Conservation (phyloP, 2,329 filamentous ascomycete genomes). For the Mariannaea elegans region DNA sequence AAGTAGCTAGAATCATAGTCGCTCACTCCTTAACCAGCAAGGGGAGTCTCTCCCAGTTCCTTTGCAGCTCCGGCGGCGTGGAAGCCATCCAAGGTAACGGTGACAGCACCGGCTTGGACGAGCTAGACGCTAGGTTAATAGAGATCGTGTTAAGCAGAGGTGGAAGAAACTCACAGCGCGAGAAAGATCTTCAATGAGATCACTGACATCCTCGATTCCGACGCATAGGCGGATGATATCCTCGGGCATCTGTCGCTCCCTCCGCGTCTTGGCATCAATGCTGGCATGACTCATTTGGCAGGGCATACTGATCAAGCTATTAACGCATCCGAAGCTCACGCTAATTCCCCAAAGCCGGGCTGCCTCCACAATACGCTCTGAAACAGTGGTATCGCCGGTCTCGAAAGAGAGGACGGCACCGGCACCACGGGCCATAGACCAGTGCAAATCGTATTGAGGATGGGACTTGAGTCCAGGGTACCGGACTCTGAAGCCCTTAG, state of each 20-base stretch:
- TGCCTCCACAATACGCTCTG: slow-evolving; percentile 93
- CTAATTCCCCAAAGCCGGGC: slow-evolving; percentile 93
- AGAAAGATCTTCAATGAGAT: slow-evolving; percentile 91
- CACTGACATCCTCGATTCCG: slow-evolving; percentile 91
- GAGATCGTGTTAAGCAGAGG: neutral
- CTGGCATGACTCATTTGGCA: slow-evolving; percentile 99
- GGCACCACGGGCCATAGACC: slow-evolving; percentile 92
- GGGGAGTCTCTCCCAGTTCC: slow-evolving; percentile 44
- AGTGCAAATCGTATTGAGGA: slow-evolving; percentile 95
- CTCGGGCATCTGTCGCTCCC: slow-evolving; percentile 91
- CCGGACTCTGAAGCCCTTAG: slow-evolving; percentile 90
- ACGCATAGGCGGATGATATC: slow-evolving; percentile 96
- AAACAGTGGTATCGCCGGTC: slow-evolving; percentile 84
- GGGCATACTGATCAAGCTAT: slow-evolving; percentile 98
- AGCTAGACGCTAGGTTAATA: slow-evolving; percentile 63
- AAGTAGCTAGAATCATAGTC: neutral
- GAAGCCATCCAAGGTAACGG: slow-evolving; percentile 84
- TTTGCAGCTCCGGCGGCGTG: slow-evolving; percentile 62
- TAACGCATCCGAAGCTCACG: slow-evolving; percentile 97
- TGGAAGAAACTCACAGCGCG: slow-evolving; percentile 75
- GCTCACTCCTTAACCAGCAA: slow-evolving; percentile 30
- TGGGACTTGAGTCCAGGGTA: slow-evolving; percentile 95
- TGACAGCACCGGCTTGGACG: slow-evolving; percentile 93
- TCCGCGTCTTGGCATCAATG: slow-evolving; percentile 93
- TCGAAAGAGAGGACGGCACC: slow-evolving; percentile 97